Evolutionary conservation across 768 basidiomycete genomes (phyloP).

Genomic region (Amyloporia xantha): DNA sequence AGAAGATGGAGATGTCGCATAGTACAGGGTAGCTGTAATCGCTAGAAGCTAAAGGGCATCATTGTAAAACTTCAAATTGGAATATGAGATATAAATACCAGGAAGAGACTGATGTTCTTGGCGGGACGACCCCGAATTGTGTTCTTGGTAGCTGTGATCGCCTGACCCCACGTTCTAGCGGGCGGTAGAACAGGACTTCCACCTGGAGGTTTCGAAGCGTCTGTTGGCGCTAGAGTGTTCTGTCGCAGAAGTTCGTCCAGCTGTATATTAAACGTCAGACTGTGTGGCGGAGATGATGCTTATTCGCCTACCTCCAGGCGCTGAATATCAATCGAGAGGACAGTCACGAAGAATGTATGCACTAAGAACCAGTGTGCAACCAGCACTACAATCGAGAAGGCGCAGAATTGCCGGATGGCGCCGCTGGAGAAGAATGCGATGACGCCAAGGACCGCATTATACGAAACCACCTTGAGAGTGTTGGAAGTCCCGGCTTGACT

Average conservation of each 20-base stretch:
- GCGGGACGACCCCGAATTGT: conserved; percentile 60
- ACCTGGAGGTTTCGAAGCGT: conserved; percentile 22
- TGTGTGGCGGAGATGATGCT: too few relatives aligned
- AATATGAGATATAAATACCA: conserved; percentile 39
- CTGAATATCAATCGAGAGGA: conserved; percentile 93
- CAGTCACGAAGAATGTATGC: conserved; percentile 92
- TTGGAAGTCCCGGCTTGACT: conserved; percentile 86
- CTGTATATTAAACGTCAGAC: conserved; percentile 39
- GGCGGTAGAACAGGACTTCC: conserved; percentile 4
- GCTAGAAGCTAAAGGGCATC: conserved; percentile 57
- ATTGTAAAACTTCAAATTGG: background rate
- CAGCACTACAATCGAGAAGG: conserved; percentile 89
- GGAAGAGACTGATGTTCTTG: conserved; percentile 74
- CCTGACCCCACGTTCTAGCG: conserved; percentile 34
- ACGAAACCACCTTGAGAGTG: conserved; percentile 85
- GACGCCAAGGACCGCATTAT: conserved; percentile 72
- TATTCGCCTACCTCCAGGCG: conserved; percentile 80
- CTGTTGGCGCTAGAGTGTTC: conserved; percentile 47
- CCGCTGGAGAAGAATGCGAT: conserved; percentile 71
- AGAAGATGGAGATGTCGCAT: conserved; percentile 51
- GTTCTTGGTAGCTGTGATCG: conserved; percentile 35
- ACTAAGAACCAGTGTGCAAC: conserved; percentile 97
- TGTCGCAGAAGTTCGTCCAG: conserved; percentile 82
- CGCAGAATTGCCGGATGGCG: conserved; percentile 87
- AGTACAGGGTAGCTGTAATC: conserved; percentile 69